A percentile compares a stretch with the other conserved stretches of the same genome.
Evolutionary conservation across 495 filamentous ascomycete genomes (phyloP).

Genomic region (Aspergillus baeticus): DNA sequence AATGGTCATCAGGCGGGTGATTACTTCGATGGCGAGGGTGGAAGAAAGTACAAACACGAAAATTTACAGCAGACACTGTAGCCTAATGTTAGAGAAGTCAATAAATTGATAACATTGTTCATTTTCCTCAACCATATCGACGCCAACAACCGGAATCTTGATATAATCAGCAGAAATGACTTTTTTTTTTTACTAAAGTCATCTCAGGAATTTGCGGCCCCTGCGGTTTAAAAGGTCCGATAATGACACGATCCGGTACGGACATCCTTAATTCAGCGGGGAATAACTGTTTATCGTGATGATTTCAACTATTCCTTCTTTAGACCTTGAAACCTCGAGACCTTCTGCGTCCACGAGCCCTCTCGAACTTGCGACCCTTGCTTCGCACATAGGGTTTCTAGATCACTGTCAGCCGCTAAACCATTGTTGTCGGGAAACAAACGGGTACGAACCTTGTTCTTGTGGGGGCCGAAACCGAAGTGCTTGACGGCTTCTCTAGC

Average conservation of each 20-base stretch:
- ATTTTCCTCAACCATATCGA: constrained; percentile 18
- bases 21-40: constrained; percentile 68
- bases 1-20: constrained; percentile 71
- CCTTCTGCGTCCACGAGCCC: constrained; percentile 93
- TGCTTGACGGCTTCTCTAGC: constrained; percentile 96
- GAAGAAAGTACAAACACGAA: constrained; percentile 67
- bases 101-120: constrained; percentile 12
- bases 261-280: background rate
- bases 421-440: background rate
- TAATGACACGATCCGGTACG: background rate
- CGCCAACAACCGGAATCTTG: constrained; percentile 12
- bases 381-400: constrained; percentile 94
- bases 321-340: constrained; percentile 99
- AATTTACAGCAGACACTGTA: constrained; percentile 40
- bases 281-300: constrained; percentile 6
- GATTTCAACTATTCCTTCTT: constrained; percentile 17
- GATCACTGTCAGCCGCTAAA: constrained; percentile 22
- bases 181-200: constrained; percentile 8
- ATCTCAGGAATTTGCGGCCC: constrained; percentile 5
- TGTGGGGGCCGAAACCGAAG: constrained; percentile 97
- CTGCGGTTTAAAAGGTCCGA: background rate
- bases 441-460: constrained; percentile 70
- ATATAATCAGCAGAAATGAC: constrained; percentile 6
- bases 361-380: constrained; percentile 99
- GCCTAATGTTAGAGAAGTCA: background rate